phyloP scores from a whole-genome alignment of 148 eudicot genomes.

The Persicaria maculosa region DNA sequence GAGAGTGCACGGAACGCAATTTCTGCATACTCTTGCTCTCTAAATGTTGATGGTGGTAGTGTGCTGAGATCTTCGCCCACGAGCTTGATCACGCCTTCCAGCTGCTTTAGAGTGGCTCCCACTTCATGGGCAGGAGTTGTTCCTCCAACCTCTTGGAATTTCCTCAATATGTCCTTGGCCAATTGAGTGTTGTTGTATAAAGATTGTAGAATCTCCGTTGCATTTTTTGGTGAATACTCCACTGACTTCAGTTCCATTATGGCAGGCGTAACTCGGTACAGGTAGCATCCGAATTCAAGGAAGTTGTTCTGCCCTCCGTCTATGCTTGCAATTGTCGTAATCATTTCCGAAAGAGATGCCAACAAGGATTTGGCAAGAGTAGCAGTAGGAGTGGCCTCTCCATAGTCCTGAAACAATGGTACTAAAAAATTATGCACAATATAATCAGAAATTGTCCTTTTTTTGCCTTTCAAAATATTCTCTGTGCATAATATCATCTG shows the following conservation, averaged over 20 bases:
- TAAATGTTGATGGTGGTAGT: conserved; percentile 35
- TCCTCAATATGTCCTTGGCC: conserved; percentile 32
- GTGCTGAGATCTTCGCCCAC: conserved; percentile 54
- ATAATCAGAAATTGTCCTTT: background rate
- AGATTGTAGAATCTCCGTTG: conserved; percentile 30
- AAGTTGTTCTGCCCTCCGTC: conserved; percentile 33
- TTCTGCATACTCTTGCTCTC: conserved; percentile 32
- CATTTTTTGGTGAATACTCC: conserved; percentile 23
- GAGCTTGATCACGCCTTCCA: conserved; percentile 42
- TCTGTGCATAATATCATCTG: too few species aligned
- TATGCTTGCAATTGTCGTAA: conserved; percentile 24
- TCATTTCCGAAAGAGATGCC: conserved; percentile 44
- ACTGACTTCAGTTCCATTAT: conserved; percentile 47
- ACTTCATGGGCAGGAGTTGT: conserved; percentile 18
- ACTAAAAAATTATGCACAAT: background rate
- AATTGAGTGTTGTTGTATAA: conserved; percentile 29
- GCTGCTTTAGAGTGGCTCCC: conserved; percentile 27
- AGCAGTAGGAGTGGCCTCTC: conserved; percentile 17
- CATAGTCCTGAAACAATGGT: conserved; percentile 27
- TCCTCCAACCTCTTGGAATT: conserved; percentile 20
- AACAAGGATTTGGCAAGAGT: conserved; percentile 30
- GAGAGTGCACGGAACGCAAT: conserved; percentile 47
- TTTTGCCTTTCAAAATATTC: background rate
- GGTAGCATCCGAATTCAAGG: conserved; percentile 45
- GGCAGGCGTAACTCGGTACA: conserved; percentile 47